Percentiles rank a stretch among this genome's conserved stretches.
Conservation (phyloP, 202 grass and related monocot genomes). For the Eragrostis tef region DNA sequence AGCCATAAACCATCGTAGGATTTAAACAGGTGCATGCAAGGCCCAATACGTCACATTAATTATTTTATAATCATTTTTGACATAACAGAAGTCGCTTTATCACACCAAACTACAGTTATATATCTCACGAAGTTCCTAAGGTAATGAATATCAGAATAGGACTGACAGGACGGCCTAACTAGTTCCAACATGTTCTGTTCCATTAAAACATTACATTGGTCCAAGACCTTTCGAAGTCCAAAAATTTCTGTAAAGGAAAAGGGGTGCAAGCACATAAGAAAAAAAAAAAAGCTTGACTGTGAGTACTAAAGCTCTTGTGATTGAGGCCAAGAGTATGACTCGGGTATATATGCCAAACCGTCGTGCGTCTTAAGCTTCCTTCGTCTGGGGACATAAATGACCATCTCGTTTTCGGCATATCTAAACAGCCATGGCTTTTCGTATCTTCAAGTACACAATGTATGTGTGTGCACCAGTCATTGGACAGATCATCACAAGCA, state of each 20-base stretch:
- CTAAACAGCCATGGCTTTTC: slow-evolving; percentile 30
- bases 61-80: background rate
- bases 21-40: no score
- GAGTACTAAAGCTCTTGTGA: slow-evolving; percentile 31
- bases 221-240: slow-evolving; percentile 11
- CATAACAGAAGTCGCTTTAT: background rate
- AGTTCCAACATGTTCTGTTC: slow-evolving; percentile 33
- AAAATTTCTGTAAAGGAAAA: slow-evolving; percentile 17
- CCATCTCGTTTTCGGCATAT: slow-evolving; percentile 50
- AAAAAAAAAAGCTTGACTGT: slow-evolving; percentile 24
- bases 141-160: slow-evolving; percentile 1
- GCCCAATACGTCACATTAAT: no score
- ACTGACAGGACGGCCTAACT: slow-evolving; percentile 44
- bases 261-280: slow-evolving; percentile 5
- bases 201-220: slow-evolving; percentile 28
- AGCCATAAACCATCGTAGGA: background rate
- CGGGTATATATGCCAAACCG: slow-evolving; percentile 38
- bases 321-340: slow-evolving; percentile 24
- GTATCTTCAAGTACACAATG: slow-evolving; percentile 51
- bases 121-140: slow-evolving; percentile 15
- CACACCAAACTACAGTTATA: background rate
- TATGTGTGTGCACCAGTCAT: slow-evolving; percentile 4
- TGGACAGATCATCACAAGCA: slow-evolving; percentile 23
- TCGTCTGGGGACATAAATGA: no score
- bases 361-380: slow-evolving; percentile 17